Evolutionary conservation across 164 flowering plant genomes (phyloP), one percentile per base, ranked within the genome.

Genomic region (Pachysandra terminalis): DNA sequence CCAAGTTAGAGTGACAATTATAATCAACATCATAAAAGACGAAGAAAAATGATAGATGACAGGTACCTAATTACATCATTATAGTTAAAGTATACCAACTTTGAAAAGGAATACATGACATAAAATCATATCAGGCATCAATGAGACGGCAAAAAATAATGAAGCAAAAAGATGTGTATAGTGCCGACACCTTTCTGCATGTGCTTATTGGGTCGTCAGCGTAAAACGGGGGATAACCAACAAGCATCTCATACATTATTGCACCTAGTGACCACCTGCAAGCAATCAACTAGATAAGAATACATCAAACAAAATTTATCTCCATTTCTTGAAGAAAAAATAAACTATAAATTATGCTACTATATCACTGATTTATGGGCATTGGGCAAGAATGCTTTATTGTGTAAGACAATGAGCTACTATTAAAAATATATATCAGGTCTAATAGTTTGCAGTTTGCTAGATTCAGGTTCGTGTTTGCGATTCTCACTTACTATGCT

Each of bases 261-360:
- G 80, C 80, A 48, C 80, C 80, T 56, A 77, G 68, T 1, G 80
- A 77, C 80, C 80, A 77, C 80, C 80, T 77, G 76, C 71, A 69
- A 22, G 55, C 21, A 28, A 62, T 62, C n/a, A 0, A 56, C 32
- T 16, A 17, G 8, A 35, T 62, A 55, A 61, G 59, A 57, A 62
- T 15, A 26, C 26, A 40, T n/a, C 7, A 54, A 32, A 7, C 19
- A 56, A 1, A 45, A 45, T 45, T 45, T 45, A 15, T 45, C 10
- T 15, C 17, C 51, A 13, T 45, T 15, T 32, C 37, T 32, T 7
- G 3, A 32, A 45, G 1, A 45, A 45, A 45, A 45, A 45, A 1
- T 1, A 45, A 45, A 45, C 51, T 45, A 45, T 1, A 45, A 45
- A 5, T 15, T 45, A 12, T 45, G 51, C 51, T 10, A 45, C 51